Base-by-base conservation (phyloP, 2,329 filamentous ascomycete genomes). In the Cytospora schulzeri region DNA sequence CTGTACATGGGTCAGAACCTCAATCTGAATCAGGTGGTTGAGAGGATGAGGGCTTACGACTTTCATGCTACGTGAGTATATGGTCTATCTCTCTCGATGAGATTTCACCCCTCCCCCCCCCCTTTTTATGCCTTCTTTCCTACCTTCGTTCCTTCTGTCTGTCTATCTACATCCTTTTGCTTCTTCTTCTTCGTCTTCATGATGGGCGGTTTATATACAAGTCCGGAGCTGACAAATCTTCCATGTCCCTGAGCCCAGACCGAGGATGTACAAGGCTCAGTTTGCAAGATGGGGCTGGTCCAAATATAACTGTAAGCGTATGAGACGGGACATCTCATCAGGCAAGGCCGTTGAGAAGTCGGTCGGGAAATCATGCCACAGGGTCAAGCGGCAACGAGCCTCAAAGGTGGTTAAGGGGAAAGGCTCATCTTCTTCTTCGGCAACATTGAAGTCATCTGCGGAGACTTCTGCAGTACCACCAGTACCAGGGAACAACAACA, bases 221-320 rank as follows among this genome's bases (percentile, higher is more conserved):
- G 11, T 24, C 11, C 22, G 11, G 11, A 26, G 24, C 60, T 63
- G 45, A 60, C 52, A 15, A 28, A 38, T 12, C 19, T 22, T 31
- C 22, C 26, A n/a, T n/a, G n/a, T 3, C 29, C 45, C n/a, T 24
- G 14, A 17, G 11, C 41, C 11, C 41, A 65, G 65, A 24, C 60
- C 67, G 31, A 62, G 67, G 58, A 68, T 68, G 67, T 68, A 67
- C 57, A 68, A 68, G 63, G 63, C 67, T 22, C 67, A 68, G 54
- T 68, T 68, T 48, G 66, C 63, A 26, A 60, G 64, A 29, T 68
- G 67, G 67, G 66, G 65, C 14, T 68, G 63, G 65, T 66, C 63
- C 54, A 68, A 68, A 29, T 68, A 68, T 35, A 68, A 68, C 54
- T 67, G 62, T 31, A 68, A 68, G 57, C 62, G 67, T 55, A 53